Base-by-base conservation (phyloP, 2,329 filamentous ascomycete species). In the Diplodia corticola region DNA sequence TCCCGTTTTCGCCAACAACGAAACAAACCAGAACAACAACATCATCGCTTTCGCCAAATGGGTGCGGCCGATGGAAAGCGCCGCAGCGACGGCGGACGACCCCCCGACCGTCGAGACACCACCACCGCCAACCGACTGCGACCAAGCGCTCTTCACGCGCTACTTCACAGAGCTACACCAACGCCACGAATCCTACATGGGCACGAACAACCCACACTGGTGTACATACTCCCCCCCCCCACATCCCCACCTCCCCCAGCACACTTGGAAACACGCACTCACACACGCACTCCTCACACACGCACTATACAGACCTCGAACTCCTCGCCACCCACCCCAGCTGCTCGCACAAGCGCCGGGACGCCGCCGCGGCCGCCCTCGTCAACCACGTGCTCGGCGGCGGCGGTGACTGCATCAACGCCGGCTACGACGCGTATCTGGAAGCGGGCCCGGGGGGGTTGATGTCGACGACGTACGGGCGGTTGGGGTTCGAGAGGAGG, bases 221-320 rank as follows among this genome's bases (percentile, higher is more conserved):
- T 63, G 59, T 63, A 17, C 26, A 44, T 17, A 15, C 22, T 35
- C 26, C 7, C 20, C 35, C 28, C 5, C n/a, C 50, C 50, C n/a
- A 1, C 20, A 2, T n/a, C 15, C 13, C 15, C 2, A 28, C 10
- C 6, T 9, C 30, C 30, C 30, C 3, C 30, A 28, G 28, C 28
- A 28, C 28, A 3, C 28, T 6, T 9, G 30, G 4, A 7, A 10
- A 33, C 9, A 12, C 33, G 10, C 15, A 20, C 40, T 46, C 5
- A 46, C 20, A 20, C 40, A 35, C 6, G 15, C 40, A 44, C 20
- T n/a, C 12, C 28, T 20, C 20, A 3, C n/a, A n/a, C n/a, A n/a
- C n/a, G n/a, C n/a, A n/a, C n/a, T n/a, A n/a, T n/a, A n/a, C 44
- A 64, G 61, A 65, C 35, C 50, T 65, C 22, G 63, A 65, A 24